Percentiles rank a stretch among this genome's conserved stretches.
phyloP scores from a whole-genome alignment of 202 grass and related monocot genomes.

The Panicum virgatum region DNA sequence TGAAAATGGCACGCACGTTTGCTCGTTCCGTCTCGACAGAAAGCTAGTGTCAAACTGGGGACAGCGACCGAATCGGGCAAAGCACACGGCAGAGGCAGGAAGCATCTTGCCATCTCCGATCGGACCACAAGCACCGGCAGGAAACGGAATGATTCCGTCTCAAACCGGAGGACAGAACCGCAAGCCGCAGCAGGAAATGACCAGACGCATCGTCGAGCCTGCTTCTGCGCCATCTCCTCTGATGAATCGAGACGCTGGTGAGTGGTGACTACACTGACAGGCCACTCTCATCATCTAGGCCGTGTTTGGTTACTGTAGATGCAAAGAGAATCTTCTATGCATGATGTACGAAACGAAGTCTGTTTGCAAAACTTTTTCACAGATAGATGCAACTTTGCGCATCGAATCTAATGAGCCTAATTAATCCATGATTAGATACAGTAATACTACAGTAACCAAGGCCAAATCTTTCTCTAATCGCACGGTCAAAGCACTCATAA shows the following conservation, averaged over 20 bases:
- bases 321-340: too few relatives aligned
- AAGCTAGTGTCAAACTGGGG: not conserved
- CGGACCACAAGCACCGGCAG: not conserved
- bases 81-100: constrained; percentile 17
- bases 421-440: too few relatives aligned
- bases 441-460: too few relatives aligned
- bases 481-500: too few relatives aligned
- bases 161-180: not conserved
- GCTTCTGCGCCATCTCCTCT: not conserved
- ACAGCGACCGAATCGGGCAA: not conserved
- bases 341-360: too few relatives aligned
- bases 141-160: constrained; percentile 39
- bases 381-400: too few relatives aligned
- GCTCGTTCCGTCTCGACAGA: not conserved
- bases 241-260: not conserved
- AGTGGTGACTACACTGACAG: not conserved
- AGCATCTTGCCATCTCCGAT: not conserved
- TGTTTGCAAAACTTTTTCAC: too few relatives aligned
- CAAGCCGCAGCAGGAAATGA: not conserved
- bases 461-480: too few relatives aligned
- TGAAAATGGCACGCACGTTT: not conserved
- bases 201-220: not conserved
- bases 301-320: too few relatives aligned
- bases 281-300: too few relatives aligned
- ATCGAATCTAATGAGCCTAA: too few relatives aligned